A percentile compares a stretch with the other conserved stretches of the same genome.
Conservation (phyloP, 2,329 filamentous ascomycete genomes). For the Beauveria varroae region DNA sequence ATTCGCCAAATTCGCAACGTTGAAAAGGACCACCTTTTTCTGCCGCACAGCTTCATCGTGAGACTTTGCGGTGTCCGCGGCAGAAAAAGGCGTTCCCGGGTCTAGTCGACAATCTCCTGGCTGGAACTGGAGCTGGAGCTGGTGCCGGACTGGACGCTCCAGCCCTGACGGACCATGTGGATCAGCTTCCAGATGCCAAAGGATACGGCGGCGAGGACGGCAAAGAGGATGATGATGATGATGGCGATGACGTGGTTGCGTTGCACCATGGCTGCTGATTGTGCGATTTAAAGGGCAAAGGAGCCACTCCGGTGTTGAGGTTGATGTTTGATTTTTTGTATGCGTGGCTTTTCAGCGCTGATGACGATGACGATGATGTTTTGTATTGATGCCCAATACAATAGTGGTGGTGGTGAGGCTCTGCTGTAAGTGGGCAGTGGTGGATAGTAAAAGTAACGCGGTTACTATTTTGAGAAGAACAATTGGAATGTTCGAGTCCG, state of each 20-base stretch:
- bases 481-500: neutral
- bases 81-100: neutral
- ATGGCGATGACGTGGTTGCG: slow-evolving; percentile 61
- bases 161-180: slow-evolving; percentile 38
- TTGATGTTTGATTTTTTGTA: neutral
- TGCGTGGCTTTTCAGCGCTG: neutral
- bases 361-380: neutral
- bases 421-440: neutral
- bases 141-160: slow-evolving; percentile 30
- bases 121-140: slow-evolving; percentile 21
- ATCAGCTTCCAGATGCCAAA: slow-evolving; percentile 59
- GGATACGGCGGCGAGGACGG: slow-evolving; percentile 51
- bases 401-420: neutral
- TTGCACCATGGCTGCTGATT: slow-evolving; percentile 45
- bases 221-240: slow-evolving; percentile 60
- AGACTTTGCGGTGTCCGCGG: neutral
- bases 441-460: neutral
- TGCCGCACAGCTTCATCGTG: neutral
- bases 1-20: too few relatives aligned
- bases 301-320: neutral
- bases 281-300: neutral
- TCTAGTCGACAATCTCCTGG: slow-evolving; percentile 18
- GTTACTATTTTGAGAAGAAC: neutral
- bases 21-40: neutral
- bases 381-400: slow-evolving; percentile 8